Evolutionary conservation across 805 yeast genomes (phyloP).

Genomic region (Starmerella davenportii): DNA sequence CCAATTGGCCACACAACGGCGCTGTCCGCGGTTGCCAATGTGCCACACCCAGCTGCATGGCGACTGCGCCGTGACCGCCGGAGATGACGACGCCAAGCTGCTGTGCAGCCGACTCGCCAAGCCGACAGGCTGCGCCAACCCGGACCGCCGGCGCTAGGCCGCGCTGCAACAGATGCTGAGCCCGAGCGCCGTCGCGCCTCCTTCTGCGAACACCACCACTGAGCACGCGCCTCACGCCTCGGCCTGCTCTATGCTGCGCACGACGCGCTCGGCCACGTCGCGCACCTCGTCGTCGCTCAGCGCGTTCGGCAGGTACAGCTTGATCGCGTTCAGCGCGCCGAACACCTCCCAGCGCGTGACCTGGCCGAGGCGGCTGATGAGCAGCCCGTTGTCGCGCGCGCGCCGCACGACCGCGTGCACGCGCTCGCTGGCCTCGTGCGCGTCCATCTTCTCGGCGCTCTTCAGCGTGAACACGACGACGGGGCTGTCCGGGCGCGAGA

Average conservation of each 20-base stretch:
- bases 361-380: slow-evolving; percentile 46
- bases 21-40: too few relatives aligned
- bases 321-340: slow-evolving; percentile 47
- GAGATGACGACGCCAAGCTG: too few relatives aligned
- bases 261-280: neutral
- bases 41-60: too few relatives aligned
- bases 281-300: slow-evolving; percentile 27
- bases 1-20: too few relatives aligned
- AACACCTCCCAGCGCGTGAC: slow-evolving; percentile 57
- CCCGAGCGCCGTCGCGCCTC: too few relatives aligned
- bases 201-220: too few relatives aligned
- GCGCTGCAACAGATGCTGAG: too few relatives aligned
- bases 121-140: too few relatives aligned
- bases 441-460: slow-evolving; percentile 17
- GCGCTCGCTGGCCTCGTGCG: slow-evolving; percentile 34
- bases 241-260: neutral
- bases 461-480: slow-evolving; percentile 47
- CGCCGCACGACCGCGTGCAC: slow-evolving; percentile 50
- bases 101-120: too few relatives aligned
- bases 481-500: slow-evolving; percentile 46
- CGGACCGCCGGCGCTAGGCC: too few relatives aligned
- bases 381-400: slow-evolving; percentile 34
- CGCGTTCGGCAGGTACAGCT: slow-evolving; percentile 32
- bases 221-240: too few relatives aligned
- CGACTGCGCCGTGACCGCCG: too few relatives aligned